Base-by-base conservation (phyloP, 352 stramenopile species). In the Pythium dissimile region DNA sequence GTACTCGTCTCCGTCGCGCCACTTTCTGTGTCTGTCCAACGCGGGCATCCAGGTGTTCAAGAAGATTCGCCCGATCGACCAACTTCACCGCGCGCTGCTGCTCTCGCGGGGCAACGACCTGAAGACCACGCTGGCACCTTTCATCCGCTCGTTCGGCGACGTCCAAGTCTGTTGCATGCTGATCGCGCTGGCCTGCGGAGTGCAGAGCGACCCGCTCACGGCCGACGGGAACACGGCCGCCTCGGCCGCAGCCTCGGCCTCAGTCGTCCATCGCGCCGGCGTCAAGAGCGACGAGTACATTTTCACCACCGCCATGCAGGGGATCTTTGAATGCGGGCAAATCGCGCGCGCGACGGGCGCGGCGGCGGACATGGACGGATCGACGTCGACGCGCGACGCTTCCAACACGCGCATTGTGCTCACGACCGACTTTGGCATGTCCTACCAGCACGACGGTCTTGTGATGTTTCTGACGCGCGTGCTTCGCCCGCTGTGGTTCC, bases 111-210 rank as follows among this genome's bases (percentile, higher is more conserved):
- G 81, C 13, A 84, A 81, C 31, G 76, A 93, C 30, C 53, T 90
- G 5, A 88, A 87, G 54, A 70, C 69, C 11, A 72, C 72, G 6
- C 59, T 96, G 15, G 68, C 71, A 7, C 80, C 84, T 5, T 94
- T 94, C 57, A 72, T 92, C 44, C 82, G 84, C 12, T 90, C 73
- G 49, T 96, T 95, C 49, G 84, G 88, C 32, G 72, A 88, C 43
- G 75, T 89, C 30, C 84, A 96, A 66, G 80, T 94, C 32, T 84
- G 84, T 44, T 88, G 80, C 38, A 97, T 97, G 88, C 83, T 96
- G 42, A 83, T 97, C 32, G 84, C 71, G 0, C 62, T 97, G 27
- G 88, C 88, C 5, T 96, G 86, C 57, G 89, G 88, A 20, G 73
- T 96, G 6, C 80, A 80, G 15, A 91, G 73, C 34, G 88, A 97